phyloP scores from a whole-genome alignment of 2,329 filamentous ascomycete genomes.

The Monilinia aucupariae region DNA sequence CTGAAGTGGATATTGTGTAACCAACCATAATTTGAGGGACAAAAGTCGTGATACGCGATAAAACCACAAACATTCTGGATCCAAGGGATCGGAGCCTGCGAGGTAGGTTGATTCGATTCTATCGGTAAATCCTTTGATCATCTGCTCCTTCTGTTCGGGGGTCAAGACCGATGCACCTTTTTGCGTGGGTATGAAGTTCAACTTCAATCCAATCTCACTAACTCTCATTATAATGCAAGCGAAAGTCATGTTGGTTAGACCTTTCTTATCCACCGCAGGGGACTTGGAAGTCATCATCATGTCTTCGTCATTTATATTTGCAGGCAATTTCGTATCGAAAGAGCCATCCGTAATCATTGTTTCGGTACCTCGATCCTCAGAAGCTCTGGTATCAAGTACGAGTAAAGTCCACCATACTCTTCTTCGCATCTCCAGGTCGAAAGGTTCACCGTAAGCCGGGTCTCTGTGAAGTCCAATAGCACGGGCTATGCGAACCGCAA shows the following conservation, averaged over 20 bases:
- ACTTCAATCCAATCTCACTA: conserved; percentile 2
- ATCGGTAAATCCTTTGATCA: conserved; percentile 13
- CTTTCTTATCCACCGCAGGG: neutral
- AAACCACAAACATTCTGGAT: neutral
- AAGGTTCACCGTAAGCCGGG: conserved; percentile 41
- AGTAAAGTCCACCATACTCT: conserved; percentile 48
- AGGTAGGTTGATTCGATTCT: conserved; percentile 12
- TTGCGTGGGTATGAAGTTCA: conserved; percentile 16
- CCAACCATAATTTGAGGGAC: conserved; percentile 41
- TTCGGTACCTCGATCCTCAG: conserved; percentile 46
- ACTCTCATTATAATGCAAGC: conserved; percentile 16
- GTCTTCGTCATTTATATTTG: conserved; percentile 49
- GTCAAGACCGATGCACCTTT: conserved; percentile 2
- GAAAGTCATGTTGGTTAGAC: conserved; percentile 21
- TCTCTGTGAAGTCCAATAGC: conserved; percentile 47
- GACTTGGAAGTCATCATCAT: conserved; percentile 30
- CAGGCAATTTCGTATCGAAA: conserved; percentile 44
- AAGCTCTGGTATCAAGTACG: conserved; percentile 43
- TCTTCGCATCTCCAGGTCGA: conserved; percentile 46
- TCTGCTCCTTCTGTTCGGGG: conserved; percentile 12
- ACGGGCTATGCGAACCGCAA: conserved; percentile 35
- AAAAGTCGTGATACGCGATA: conserved; percentile 11
- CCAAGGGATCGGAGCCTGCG: neutral
- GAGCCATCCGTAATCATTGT: conserved; percentile 40
- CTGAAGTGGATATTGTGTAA: conserved; percentile 40